A percentile compares a stretch with the other conserved stretches of the same genome.
phyloP scores from a whole-genome alignment of 176 grass and related monocot genomes.

The Raddia guianensis region DNA sequence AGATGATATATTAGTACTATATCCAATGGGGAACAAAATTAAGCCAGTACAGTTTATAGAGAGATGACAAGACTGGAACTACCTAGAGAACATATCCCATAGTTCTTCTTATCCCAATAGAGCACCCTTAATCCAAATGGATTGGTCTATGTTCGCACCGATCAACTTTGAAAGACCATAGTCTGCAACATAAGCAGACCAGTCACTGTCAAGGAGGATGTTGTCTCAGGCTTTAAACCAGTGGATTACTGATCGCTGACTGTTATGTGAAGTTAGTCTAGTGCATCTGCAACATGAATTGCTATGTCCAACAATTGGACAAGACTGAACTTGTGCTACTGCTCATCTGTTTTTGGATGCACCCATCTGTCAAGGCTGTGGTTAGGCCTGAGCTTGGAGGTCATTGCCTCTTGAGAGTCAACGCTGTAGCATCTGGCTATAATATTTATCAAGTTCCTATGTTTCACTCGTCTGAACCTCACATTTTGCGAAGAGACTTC shows the following conservation, averaged over 20 bases:
- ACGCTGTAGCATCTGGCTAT: constrained; percentile 54
- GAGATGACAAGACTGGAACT: neutral
- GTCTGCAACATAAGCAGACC: constrained; percentile 47
- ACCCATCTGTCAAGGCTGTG: constrained; percentile 63
- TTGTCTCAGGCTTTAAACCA: constrained; percentile 51
- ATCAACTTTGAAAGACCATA: constrained; percentile 43
- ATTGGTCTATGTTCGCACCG: neutral
- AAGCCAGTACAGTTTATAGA: neutral
- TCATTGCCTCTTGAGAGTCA: constrained; percentile 45
- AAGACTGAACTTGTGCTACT: constrained; percentile 30
- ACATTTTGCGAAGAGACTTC: constrained; percentile 62
- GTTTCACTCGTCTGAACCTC: constrained; percentile 48
- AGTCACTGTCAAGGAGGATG: constrained; percentile 46
- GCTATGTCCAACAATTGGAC: constrained; percentile 48
- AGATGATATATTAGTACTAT: neutral
- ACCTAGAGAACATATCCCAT: constrained; percentile 50
- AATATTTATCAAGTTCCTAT: constrained; percentile 58
- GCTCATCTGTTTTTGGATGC: constrained; percentile 32
- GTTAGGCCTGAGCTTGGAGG: constrained; percentile 57
- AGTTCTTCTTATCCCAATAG: constrained; percentile 27
- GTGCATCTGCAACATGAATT: constrained; percentile 42
- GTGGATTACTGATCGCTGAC: constrained; percentile 9
- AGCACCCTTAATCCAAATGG: neutral
- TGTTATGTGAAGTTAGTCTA: constrained; percentile 54
- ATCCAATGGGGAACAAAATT: neutral